Evolutionary conservation across 1,284 basidiomycete species (phyloP).

Genomic region (Cryptococcus amylolentus): DNA sequence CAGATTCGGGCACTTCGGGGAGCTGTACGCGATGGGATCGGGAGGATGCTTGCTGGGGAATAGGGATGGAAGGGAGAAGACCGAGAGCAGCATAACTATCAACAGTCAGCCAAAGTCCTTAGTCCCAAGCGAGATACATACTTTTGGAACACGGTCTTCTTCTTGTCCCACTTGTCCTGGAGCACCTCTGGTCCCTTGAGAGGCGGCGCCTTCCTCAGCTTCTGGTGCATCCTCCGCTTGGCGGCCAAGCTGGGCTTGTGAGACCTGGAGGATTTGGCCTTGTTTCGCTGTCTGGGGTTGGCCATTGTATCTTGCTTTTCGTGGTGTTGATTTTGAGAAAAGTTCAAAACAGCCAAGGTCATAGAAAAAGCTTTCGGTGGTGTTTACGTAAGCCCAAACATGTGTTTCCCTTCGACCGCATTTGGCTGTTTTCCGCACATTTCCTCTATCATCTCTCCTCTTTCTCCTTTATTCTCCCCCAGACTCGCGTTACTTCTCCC

Average conservation of each 20-base stretch:
- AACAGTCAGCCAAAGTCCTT: not conserved
- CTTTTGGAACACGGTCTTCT: constrained; percentile 91
- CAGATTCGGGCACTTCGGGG: constrained; percentile 54
- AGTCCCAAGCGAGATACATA: constrained; percentile 50
- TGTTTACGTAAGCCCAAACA: not conserved
- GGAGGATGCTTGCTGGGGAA: constrained; percentile 29
- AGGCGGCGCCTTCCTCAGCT: constrained; percentile 64
- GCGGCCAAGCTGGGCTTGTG: constrained; percentile 34
- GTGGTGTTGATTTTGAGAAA: not conserved
- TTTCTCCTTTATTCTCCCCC: not conserved
- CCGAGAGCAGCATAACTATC: constrained; percentile 48
- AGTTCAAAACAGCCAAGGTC: not conserved
- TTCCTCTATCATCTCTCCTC: not conserved
- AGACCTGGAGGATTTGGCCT: constrained; percentile 37
- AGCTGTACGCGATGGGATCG: constrained; percentile 35
- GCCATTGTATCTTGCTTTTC: constrained; percentile 59
- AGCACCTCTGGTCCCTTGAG: constrained; percentile 78
- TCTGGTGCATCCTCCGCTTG: constrained; percentile 40
- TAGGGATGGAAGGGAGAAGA: constrained; percentile 43
- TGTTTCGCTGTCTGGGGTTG: constrained; percentile 74
- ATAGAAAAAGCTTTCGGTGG: not conserved
- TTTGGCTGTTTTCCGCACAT: not conserved
- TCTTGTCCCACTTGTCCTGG: constrained; percentile 81
- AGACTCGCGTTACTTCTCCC: not conserved
- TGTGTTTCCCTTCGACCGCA: not conserved